These are phyloP conservation scores for Elongisporangium prolatum DNA, from an alignment of 352 stramenopile genomes.

Conservation along the genomic window DNA sequence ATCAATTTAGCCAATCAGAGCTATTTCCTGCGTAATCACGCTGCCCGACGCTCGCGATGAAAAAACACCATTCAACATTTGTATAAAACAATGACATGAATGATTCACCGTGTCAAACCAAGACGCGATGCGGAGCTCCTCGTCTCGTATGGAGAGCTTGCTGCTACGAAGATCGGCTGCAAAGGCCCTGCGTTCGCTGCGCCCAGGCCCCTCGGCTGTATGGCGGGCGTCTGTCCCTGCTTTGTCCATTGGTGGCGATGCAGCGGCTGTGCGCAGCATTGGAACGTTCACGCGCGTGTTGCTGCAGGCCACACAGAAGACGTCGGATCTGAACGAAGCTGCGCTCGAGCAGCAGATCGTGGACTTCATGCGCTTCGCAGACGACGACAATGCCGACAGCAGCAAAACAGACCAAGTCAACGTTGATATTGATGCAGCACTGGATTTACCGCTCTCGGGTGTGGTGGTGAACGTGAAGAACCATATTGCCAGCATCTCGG, in stretches of 20 bases:
- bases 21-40: neutral
- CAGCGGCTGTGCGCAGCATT: neutral
- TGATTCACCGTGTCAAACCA: neutral
- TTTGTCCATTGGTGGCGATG: neutral
- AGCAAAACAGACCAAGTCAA: neutral
- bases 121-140: neutral
- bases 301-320: conserved; percentile 11
- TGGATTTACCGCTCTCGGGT: conserved; percentile 40
- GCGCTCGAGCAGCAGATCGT: conserved; percentile 66
- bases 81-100: neutral
- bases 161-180: neutral
- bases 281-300: neutral
- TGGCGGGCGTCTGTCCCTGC: neutral
- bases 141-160: neutral
- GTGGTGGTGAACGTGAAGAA: conserved; percentile 69
- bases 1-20: neutral
- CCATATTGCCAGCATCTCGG: conserved; percentile 65
- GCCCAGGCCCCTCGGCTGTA: neutral
- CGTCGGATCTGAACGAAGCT: conserved; percentile 41
- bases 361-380: conserved; percentile 52
- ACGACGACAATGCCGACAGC: conserved; percentile 13
- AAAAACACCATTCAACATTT: neutral
- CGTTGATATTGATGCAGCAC: conserved; percentile 10
- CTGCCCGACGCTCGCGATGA: neutral
- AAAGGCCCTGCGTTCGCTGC: neutral